Base-by-base conservation (phyloP, 169 alveolate genomes). In the Plasmodium coatneyi region DNA sequence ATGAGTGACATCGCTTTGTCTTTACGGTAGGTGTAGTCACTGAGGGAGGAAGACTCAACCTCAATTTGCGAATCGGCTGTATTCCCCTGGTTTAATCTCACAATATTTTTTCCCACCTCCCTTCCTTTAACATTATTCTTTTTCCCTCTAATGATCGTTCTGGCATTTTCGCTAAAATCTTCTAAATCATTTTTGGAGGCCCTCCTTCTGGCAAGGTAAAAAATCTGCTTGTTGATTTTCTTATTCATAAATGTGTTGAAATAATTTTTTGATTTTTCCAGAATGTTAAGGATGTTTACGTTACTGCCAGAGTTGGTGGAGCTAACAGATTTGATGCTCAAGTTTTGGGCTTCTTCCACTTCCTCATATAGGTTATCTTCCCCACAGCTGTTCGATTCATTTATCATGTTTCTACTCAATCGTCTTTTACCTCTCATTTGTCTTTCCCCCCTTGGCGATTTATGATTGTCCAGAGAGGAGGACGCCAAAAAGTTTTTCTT, bases 201-300 rank as follows among this genome's bases (percentile, higher is more conserved):
- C 25, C 16, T 78, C 71, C 43, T 86, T 52, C 25, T 74, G 14
- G 93, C 93, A 22, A 74, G 56, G 43, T 86, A 86, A 76, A 86
- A 86, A 14, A 86, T 54, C 70, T 86, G 93, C 41, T 78, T 86
- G 32, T 78, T 86, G 28, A 86, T 86, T 54, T 86, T 72, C 39
- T 76, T 86, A 78, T 78, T 54, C 84, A 86, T 86, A 86, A 52
- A 86, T 46, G 79, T 86, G 71, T 86, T 86, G 66, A 54, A 54
- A 49, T 76, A 52, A 86, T 74, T 86, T 28, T 39, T 74, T 28
- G 78, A 74, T 36, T 74, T 52, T 52, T 78, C 76, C 41, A 86
- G 34, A 16, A 86, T 74, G n/a, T 86, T 60, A 41, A 86, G 66
- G 25, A 78, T 86, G n/a, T 86, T 74, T 86, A 86, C 76, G 28